Evolutionary conservation across 2,329 filamentous ascomycete genomes (phyloP).

Genomic region (Talaromyces sp.): DNA sequence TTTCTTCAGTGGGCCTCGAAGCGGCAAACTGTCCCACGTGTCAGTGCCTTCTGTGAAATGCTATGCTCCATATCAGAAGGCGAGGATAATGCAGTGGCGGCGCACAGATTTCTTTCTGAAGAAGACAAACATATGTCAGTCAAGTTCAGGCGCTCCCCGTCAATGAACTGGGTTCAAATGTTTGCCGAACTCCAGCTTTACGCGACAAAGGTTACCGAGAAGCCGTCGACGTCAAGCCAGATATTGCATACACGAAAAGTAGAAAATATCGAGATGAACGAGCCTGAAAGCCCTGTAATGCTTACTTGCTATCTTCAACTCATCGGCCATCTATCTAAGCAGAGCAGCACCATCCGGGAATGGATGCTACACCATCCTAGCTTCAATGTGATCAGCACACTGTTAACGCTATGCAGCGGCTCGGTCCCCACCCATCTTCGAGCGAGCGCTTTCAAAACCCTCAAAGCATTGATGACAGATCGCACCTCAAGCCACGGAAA

Average conservation of each 20-base stretch:
- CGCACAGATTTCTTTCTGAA: slow-evolving; percentile 86
- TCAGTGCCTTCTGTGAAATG: slow-evolving; percentile 96
- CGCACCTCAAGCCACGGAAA: slow-evolving; percentile 68
- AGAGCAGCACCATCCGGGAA: slow-evolving; percentile 69
- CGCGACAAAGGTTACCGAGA: slow-evolving; percentile 73
- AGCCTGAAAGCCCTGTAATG: slow-evolving; percentile 95
- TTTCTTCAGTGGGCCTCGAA: slow-evolving; percentile 98
- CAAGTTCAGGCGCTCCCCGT: slow-evolving; percentile 77
- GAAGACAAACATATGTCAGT: slow-evolving; percentile 72
- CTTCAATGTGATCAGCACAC: slow-evolving; percentile 68
- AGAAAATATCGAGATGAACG: slow-evolving; percentile 69
- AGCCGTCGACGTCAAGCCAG: slow-evolving; percentile 58
- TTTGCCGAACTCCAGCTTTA: slow-evolving; percentile 87
- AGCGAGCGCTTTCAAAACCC: slow-evolving; percentile 77
- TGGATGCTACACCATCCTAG: slow-evolving; percentile 69
- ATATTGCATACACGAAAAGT: slow-evolving; percentile 61
- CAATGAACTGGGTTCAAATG: slow-evolving; percentile 89
- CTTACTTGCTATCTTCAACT: slow-evolving; percentile 89
- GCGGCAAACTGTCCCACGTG: slow-evolving; percentile 89
- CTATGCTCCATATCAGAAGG: slow-evolving; percentile 82
- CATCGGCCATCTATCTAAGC: slow-evolving; percentile 74
- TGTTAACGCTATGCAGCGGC: slow-evolving; percentile 77
- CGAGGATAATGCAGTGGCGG: slow-evolving; percentile 75
- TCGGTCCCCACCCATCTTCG: slow-evolving; percentile 73
- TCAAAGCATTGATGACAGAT: slow-evolving; percentile 71